These are phyloP conservation scores for Discostella pseudostelligera DNA, from an alignment of 108 stramenopile genomes.

Conservation along the genomic window DNA sequence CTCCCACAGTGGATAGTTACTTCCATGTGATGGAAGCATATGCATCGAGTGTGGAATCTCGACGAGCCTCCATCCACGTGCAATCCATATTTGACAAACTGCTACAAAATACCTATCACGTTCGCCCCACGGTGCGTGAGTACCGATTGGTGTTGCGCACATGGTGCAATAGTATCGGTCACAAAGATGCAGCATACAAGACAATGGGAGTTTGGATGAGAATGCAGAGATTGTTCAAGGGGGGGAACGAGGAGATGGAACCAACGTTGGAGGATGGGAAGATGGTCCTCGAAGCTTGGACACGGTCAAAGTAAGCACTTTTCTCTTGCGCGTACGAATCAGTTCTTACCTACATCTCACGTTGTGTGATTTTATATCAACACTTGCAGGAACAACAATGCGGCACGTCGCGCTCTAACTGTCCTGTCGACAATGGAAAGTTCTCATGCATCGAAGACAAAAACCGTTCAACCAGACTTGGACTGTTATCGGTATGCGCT, in stretches of 20 bases:
- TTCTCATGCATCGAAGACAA: constrained; percentile 41
- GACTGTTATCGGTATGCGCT: constrained; percentile 65
- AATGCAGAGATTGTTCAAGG: constrained; percentile 51
- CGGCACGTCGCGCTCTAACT: constrained; percentile 57
- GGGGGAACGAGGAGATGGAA: constrained; percentile 57
- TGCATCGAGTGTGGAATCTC: constrained; percentile 13
- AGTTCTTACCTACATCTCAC: background rate
- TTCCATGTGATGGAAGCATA: constrained; percentile 46
- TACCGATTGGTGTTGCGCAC: constrained; percentile 64
- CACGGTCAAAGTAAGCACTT: constrained; percentile 51
- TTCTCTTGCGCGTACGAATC: background rate
- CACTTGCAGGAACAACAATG: constrained; percentile 61
- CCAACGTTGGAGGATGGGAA: constrained; percentile 80
- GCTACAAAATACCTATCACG: constrained; percentile 19
- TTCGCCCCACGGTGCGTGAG: constrained; percentile 31
- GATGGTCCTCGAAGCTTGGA: constrained; percentile 72
- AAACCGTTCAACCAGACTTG: constrained; percentile 51
- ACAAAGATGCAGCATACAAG: constrained; percentile 55
- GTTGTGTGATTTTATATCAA: constrained; percentile 4
- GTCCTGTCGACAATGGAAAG: constrained; percentile 60
- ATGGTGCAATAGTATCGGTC: constrained; percentile 49
- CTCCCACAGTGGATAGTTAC: constrained; percentile 46
- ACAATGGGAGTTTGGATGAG: constrained; percentile 76
- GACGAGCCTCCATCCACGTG: constrained; percentile 23
- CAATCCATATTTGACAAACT: constrained; percentile 50